Evolutionary conservation across 1,139 yeast species (phyloP), one percentile per base, ranked within the genome.

Genomic region (Torulaspora globosa): DNA sequence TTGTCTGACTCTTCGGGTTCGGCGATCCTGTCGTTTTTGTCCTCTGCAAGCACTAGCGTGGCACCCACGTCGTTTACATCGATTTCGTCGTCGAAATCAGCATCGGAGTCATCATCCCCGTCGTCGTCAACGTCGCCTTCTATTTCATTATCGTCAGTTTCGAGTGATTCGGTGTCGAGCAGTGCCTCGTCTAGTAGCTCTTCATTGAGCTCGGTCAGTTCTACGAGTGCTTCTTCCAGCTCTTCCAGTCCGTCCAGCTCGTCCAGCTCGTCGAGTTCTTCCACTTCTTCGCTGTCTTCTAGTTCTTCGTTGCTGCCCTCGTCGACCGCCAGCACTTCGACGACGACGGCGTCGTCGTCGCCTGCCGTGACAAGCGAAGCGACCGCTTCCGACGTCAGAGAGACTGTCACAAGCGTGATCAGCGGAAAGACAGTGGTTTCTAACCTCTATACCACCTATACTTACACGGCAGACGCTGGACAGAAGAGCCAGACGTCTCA

Each of bases 341-440:
- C 41, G 9, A 14, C 50, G 2, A 21, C 50, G 5, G 36, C 53
- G 12, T 40, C 48, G 12, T 30, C 56, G 10, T 44, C 52, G 16
- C 44, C 48, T 50, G 14, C 39, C 52, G 16, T 28, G 21, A 36
- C 50, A 11, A 36, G 54, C 24, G 32, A 19, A 29, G 34, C 46
- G 5, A 27, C 38, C 10, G 19, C 30, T 37, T 39, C 52, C 9
- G 35, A 39, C 19, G 19, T 30, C 6, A 29, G 35, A n/a, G 44
- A 43, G 14, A 56, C 60, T 7, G 41, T 56, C 5, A 67, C 70
- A 1, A 56, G 63, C 27, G 55, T 60, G 7, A 54, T 63, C 8
- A 53, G 58, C 30, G 70, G 69, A 14, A 52, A 49, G 16, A 67
- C 70, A 0, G 44, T 66, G 6, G 50, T 65, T 15, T 64, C 68